Percentiles rank a stretch among this genome's conserved stretches.
phyloP scores from a whole-genome alignment of 208 protist genomes.

The Acanthamoeba royreba region DNA sequence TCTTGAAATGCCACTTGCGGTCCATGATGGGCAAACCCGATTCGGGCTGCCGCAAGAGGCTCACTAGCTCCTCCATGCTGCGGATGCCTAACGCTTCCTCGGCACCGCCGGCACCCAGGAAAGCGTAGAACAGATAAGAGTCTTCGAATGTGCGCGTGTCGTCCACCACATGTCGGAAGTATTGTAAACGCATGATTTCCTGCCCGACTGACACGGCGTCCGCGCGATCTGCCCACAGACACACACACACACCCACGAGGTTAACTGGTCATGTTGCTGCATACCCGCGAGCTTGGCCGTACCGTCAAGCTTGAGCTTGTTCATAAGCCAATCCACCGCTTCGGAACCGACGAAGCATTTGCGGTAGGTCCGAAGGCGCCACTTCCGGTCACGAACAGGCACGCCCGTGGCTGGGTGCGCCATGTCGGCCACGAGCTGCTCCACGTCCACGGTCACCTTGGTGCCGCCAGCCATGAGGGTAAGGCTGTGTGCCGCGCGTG shows the following conservation, averaged over 20 bases:
- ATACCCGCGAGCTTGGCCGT: not conserved
- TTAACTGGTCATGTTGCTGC: not conserved
- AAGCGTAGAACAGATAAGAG: not conserved
- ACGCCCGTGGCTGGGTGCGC: not conserved
- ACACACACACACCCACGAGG: not conserved
- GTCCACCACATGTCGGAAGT: slow-evolving; percentile 31
- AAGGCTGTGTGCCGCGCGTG: not conserved
- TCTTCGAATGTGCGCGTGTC: not conserved
- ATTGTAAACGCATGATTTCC: slow-evolving; percentile 13
- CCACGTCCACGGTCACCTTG: slow-evolving; percentile 10
- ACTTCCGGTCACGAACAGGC: slow-evolving; percentile 1
- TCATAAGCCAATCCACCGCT: slow-evolving; percentile 33
- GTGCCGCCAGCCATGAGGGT: not conserved
- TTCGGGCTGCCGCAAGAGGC: not conserved
- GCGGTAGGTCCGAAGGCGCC: not conserved
- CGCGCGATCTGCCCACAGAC: not conserved
- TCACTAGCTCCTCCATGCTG: not conserved
- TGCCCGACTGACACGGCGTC: slow-evolving; percentile 14
- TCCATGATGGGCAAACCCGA: not conserved
- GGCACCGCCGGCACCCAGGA: not conserved
- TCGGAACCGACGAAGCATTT: slow-evolving; percentile 42
- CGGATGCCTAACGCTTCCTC: not conserved
- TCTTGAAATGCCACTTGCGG: slow-evolving; percentile 38
- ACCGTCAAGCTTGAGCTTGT: slow-evolving; percentile 15
- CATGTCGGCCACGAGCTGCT: slow-evolving; percentile 12